These are phyloP conservation scores for Cercospora berteroae DNA, from an alignment of 2,329 filamentous ascomycete species.

Conservation along the genomic window DNA sequence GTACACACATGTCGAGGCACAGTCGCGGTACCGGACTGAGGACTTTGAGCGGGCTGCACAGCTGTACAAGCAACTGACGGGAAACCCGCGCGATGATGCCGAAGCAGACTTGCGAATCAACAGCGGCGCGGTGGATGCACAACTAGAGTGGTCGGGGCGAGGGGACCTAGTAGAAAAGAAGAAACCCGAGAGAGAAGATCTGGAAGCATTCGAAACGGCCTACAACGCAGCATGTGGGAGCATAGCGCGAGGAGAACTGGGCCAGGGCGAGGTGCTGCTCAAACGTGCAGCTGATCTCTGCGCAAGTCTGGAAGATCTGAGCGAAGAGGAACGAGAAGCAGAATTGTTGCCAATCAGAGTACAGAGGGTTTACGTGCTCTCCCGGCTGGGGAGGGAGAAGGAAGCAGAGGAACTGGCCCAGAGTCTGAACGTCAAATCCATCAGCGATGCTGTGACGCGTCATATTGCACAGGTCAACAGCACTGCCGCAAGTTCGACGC, in stretches of 20 bases:
- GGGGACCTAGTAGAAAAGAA: conserved; percentile 54
- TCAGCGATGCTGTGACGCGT: conserved; percentile 65
- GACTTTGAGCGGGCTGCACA: conserved; percentile 65
- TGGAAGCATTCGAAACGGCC: conserved; percentile 76
- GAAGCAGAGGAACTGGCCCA: conserved; percentile 64
- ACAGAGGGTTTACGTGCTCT: conserved; percentile 72
- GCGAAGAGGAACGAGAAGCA: conserved; percentile 68
- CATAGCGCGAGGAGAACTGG: conserved; percentile 67
- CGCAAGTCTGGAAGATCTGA: conserved; percentile 69
- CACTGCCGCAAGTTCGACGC: conserved; percentile 47
- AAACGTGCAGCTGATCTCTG: conserved; percentile 71
- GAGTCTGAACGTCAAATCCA: conserved; percentile 61
- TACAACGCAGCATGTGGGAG: conserved; percentile 76
- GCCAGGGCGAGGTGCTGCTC: conserved; percentile 63
- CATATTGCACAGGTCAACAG: conserved; percentile 67
- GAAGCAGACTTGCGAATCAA: conserved; percentile 77
- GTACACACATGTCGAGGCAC: conserved; percentile 60
- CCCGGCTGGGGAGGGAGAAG: conserved; percentile 62
- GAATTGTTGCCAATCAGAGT: conserved; percentile 74
- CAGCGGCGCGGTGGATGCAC: conserved; percentile 66
- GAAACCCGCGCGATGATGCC: conserved; percentile 54
- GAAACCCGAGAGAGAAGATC: conserved; percentile 58
- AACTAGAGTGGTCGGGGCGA: conserved; percentile 67
- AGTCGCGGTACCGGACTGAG: conserved; percentile 71
- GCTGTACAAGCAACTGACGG: conserved; percentile 61